Evolutionary conservation across 768 basidiomycete species (phyloP).

Genomic region (Naganishia kalamii): DNA sequence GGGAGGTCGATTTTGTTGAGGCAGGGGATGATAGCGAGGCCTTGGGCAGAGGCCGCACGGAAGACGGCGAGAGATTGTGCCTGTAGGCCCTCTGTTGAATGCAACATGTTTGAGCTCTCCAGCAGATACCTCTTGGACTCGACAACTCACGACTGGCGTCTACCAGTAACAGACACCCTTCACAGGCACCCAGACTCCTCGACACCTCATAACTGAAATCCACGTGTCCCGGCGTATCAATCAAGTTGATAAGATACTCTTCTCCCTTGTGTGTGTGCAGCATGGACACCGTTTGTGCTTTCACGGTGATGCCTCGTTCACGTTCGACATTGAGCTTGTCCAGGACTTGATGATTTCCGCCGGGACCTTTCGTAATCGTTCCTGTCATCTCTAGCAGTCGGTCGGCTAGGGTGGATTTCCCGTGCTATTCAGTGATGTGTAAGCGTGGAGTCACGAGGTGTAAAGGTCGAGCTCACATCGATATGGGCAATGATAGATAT

Average conservation of each 20-base stretch:
- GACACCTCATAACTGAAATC: conserved; percentile 98
- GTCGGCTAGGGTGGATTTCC: conserved; percentile 90
- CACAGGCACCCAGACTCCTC: conserved; percentile 81
- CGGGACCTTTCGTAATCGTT: conserved; percentile 74
- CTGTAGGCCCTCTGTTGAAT: conserved; percentile 68
- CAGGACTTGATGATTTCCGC: conserved; percentile 55
- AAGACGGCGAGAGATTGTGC: conserved; percentile 95
- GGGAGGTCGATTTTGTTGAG: conserved; percentile 96
- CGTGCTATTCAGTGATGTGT: conserved; percentile 73
- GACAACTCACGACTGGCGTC: conserved; percentile 67
- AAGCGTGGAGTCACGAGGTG: no score
- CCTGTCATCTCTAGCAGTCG: conserved; percentile 70
- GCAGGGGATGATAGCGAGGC: conserved; percentile 69
- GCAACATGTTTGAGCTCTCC: background rate
- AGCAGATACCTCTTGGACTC: background rate
- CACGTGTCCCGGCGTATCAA: conserved; percentile 98
- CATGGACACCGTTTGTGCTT: conserved; percentile 89
- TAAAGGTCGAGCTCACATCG: conserved; percentile 50
- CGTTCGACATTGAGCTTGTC: conserved; percentile 74
- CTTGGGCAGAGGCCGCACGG: conserved; percentile 74
- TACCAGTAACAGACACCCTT: conserved; percentile 77
- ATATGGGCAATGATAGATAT: conserved; percentile 97
- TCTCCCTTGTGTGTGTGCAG: conserved; percentile 56
- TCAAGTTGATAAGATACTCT: conserved; percentile 74
- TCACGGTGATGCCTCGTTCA: conserved; percentile 70